phyloP scores from a whole-genome alignment of 2,329 filamentous ascomycete species.

The Pleochaeta shiraiana region DNA sequence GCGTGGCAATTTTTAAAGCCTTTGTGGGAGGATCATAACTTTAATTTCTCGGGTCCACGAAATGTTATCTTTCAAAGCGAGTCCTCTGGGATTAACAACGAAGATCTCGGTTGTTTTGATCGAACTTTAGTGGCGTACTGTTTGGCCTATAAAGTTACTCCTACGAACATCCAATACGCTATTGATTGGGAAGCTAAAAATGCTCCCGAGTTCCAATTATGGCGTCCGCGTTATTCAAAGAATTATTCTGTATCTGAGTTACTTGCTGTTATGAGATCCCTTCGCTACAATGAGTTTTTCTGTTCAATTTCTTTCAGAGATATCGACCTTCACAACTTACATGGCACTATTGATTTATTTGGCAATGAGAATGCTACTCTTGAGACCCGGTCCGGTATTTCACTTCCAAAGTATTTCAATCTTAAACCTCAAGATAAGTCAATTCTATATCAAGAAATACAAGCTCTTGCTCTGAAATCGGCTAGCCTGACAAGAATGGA shows the following conservation, averaged over 20 bases:
- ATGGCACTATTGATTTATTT: conserved; percentile 34
- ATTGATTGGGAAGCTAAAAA: conserved; percentile 41
- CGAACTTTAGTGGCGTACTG: conserved; percentile 48
- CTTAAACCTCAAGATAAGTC: conserved; percentile 21
- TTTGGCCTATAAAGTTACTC: conserved; percentile 40
- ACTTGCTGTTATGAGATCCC: conserved; percentile 44
- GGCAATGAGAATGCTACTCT: conserved; percentile 40
- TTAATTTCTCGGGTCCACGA: conserved; percentile 36
- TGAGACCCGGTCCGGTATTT: conserved; percentile 30
- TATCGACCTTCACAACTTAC: conserved; percentile 40
- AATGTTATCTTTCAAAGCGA: conserved; percentile 27
- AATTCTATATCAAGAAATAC: conserved; percentile 44
- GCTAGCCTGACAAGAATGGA: conserved; percentile 39
- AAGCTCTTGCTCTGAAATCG: conserved; percentile 43
- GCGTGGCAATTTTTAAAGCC: conserved; percentile 41
- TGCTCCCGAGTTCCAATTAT: conserved; percentile 40
- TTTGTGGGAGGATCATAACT: conserved; percentile 40
- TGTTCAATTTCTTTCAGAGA: conserved; percentile 43
- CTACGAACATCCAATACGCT: conserved; percentile 41
- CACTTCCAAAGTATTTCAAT: conserved; percentile 15
- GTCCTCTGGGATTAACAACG: conserved; percentile 28
- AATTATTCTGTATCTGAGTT: conserved; percentile 39
- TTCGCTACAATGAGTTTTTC: conserved; percentile 51
- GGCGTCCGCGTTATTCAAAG: conserved; percentile 29
- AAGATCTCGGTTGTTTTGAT: conserved; percentile 38